Evolutionary conservation across 2,329 filamentous ascomycete genomes (phyloP).

Genomic region (Drechslerella coelobrocha): DNA sequence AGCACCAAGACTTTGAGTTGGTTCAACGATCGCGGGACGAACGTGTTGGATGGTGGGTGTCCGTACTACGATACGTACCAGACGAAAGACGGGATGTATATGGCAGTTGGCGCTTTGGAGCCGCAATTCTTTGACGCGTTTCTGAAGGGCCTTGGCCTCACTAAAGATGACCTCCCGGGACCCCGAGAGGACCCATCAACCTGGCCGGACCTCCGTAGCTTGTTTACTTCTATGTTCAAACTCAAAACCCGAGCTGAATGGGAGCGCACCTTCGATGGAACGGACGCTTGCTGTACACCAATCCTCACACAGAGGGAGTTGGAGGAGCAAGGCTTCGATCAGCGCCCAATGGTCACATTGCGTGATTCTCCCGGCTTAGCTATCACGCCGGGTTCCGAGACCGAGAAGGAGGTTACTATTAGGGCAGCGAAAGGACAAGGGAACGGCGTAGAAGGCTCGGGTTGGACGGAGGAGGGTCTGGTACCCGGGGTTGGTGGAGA

Average conservation of each 20-base stretch:
- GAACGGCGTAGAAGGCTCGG: slow-evolving; percentile 63
- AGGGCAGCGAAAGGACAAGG: slow-evolving; percentile 44
- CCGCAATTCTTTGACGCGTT: slow-evolving; percentile 79
- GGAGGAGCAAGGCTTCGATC: slow-evolving; percentile 64
- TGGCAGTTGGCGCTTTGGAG: slow-evolving; percentile 91
- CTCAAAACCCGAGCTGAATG: slow-evolving; percentile 76
- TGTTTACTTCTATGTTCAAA: slow-evolving; percentile 71
- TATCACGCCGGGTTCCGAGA: slow-evolving; percentile 57
- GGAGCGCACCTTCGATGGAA: slow-evolving; percentile 85
- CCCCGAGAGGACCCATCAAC: slow-evolving; percentile 66
- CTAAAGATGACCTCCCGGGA: slow-evolving; percentile 61
- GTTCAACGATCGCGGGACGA: slow-evolving; percentile 71
- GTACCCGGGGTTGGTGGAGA: slow-evolving; percentile 75
- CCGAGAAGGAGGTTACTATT: slow-evolving; percentile 54
- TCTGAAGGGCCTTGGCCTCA: slow-evolving; percentile 71
- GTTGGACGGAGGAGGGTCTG: slow-evolving; percentile 70
- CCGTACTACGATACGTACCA: slow-evolving; percentile 91
- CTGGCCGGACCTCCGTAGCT: slow-evolving; percentile 71
- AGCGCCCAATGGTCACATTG: slow-evolving; percentile 65
- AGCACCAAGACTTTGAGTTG: slow-evolving; percentile 70
- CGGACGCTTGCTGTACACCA: slow-evolving; percentile 91
- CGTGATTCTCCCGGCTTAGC: slow-evolving; percentile 73
- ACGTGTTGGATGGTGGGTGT: slow-evolving; percentile 74
- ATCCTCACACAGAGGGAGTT: slow-evolving; percentile 79
- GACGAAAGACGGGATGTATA: slow-evolving; percentile 77